phyloP scores from a whole-genome alignment of 1,284 basidiomycete genomes.

The Ganoderma lingzhi region DNA sequence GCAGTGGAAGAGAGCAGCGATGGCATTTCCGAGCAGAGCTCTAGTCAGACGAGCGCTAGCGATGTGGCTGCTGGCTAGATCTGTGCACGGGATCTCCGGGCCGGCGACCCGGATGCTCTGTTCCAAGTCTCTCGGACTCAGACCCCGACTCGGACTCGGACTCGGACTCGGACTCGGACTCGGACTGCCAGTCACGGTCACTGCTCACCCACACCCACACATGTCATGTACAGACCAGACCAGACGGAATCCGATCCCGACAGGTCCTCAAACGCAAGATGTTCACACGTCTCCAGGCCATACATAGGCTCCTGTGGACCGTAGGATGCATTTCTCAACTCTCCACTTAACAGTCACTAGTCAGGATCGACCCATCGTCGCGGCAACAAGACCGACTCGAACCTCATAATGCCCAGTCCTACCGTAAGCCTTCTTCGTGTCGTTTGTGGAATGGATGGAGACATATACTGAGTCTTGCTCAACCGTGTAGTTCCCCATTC shows the following conservation, averaged over 20 bases:
- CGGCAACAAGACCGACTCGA: background rate
- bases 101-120: background rate
- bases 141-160: background rate
- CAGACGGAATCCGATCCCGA: background rate
- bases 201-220: background rate
- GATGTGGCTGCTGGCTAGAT: background rate
- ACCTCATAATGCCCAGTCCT: background rate
- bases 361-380: background rate
- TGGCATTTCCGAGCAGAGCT: conserved; percentile 38
- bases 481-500: conserved; percentile 30
- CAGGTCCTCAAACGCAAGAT: background rate
- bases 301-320: background rate
- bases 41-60: background rate
- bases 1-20: conserved; percentile 42
- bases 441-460: too few relatives aligned
- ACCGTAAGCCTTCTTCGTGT: background rate
- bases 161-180: background rate
- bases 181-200: background rate
- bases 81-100: background rate
- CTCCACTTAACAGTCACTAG: background rate
- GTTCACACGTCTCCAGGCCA: conserved; percentile 1
- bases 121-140: background rate
- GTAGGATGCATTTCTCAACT: background rate
- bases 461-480: background rate
- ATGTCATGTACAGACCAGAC: background rate